A percentile compares a stretch with the other conserved stretches of the same genome.
Conservation (phyloP, 495 filamentous ascomycete genomes). For the Penicillium daleae region DNA sequence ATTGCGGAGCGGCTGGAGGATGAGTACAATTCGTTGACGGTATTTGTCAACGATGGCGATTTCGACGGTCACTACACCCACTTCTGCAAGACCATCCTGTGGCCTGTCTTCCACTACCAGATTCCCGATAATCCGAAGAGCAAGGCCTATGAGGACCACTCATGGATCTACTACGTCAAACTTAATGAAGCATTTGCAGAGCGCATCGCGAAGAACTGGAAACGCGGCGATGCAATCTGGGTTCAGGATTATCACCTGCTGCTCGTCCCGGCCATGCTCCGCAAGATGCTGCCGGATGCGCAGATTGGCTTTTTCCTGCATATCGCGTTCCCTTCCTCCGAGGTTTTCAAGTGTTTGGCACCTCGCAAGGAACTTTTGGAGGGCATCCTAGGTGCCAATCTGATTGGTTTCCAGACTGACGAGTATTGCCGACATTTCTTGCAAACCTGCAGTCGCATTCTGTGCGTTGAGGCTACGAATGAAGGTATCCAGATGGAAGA, state of each 20-base stretch:
- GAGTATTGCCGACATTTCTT: conserved; percentile 94
- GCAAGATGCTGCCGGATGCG: conserved; percentile 81
- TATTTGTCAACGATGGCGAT: conserved; percentile 84
- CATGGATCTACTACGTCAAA: conserved; percentile 90
- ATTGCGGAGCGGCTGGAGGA: conserved; percentile 78
- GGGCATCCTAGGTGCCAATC: conserved; percentile 86
- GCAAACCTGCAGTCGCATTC: conserved; percentile 87
- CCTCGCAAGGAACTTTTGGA: conserved; percentile 82
- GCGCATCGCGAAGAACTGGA: conserved; percentile 86
- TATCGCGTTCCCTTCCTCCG: conserved; percentile 91
- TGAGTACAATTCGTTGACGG: conserved; percentile 78
- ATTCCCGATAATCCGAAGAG: conserved; percentile 96
- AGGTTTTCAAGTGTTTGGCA: conserved; percentile 89
- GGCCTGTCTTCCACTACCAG: conserved; percentile 94
- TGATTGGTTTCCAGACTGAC: conserved; percentile 88
- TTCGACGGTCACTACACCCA: conserved; percentile 92
- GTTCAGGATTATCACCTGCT: conserved; percentile 93
- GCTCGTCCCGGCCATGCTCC: conserved; percentile 88
- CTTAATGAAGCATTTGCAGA: conserved; percentile 91
- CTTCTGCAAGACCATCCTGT: conserved; percentile 89
- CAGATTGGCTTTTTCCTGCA: conserved; percentile 96
- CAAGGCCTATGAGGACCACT: conserved; percentile 96
- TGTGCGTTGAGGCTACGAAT: conserved; percentile 82
- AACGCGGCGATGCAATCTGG: conserved; percentile 89
- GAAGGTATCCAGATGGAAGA: conserved; percentile 91